phyloP scores from a whole-genome alignment of 441 rosid genomes.

The California macrophylla region DNA sequence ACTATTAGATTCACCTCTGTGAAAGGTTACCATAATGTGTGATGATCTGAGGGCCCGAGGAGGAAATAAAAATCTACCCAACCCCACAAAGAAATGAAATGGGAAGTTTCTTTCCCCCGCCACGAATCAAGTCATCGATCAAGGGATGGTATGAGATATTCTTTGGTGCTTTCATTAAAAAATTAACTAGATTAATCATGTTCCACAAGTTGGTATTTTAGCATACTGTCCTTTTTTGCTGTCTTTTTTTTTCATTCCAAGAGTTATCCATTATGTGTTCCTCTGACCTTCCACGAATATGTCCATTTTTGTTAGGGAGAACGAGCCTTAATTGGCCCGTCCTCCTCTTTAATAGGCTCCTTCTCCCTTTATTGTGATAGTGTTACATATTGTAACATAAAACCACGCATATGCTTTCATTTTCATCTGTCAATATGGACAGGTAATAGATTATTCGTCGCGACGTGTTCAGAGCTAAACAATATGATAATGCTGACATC shows the following conservation, averaged over 20 bases:
- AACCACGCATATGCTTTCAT: background rate
- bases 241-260: too few species aligned
- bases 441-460: background rate
- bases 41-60: too few species aligned
- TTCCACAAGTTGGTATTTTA: background rate
- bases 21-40: too few species aligned
- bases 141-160: background rate
- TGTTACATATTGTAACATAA: too few species aligned
- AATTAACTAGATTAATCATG: background rate
- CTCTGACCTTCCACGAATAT: background rate
- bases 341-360: too few species aligned
- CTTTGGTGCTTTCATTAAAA: background rate
- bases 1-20: too few species aligned
- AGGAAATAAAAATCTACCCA: background rate
- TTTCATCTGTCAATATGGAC: background rate
- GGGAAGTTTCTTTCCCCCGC: background rate
- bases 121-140: background rate
- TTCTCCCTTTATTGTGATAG: too few species aligned
- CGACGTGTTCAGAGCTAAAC: background rate
- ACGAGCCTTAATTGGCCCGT: too few species aligned
- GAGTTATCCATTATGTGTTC: too few species aligned
- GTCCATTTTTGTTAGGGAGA: too few species aligned
- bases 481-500: background rate
- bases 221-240: background rate
- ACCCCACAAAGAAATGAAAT: background rate